Base-by-base conservation (phyloP, 257 asterid species). In the Dorcoceras hygrometricum region DNA sequence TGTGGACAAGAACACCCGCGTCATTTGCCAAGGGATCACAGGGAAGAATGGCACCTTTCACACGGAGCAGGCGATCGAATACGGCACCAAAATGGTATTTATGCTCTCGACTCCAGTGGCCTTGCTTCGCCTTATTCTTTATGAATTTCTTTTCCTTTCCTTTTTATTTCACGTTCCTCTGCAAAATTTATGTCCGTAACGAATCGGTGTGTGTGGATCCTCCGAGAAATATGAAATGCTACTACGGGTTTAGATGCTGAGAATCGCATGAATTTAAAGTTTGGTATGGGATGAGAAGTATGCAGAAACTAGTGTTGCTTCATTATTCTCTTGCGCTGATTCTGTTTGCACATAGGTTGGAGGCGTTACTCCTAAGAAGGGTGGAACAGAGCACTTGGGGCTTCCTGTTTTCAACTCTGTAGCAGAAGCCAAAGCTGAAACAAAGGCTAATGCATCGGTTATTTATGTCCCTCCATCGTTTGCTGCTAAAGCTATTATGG, bases 311-410 rank as follows among this genome's bases (percentile, higher is more conserved):
- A 51, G 7, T 11, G 18, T 58, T 66, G 31, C 22, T 70, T 28
- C 64, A 31, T 24, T 43, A 34, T 48, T 59, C 19, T 65, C 62
- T 20, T 12, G 5, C 56, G 5, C 23, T 24, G 57, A 34, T 64
- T 54, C 57, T 53, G 4, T 69, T 4, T 72, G 31, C 56, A 23
- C 48, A 70, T 77, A 93, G 99, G 99, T 93, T 69, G 97, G 99
- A 71, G 97, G 99, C 57, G 99, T 93, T 67, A 93, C 99, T 29
- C 97, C 99, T 18, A 74, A 74, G 71, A 93, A 90, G 81, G 97
- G 99, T 66, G 99, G 99, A 75, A 86, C 97, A 0, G 96, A 93
- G 83, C 99, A 90, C 76, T 77, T 93, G 73, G 99, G 99, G 25
- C 95, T 93, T 65, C 99, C 96, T 32, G 96, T 93, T 54, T 93